Evolutionary conservation across 495 filamentous ascomycete genomes (phyloP).

Genomic region (Penicillium tannophilum): DNA sequence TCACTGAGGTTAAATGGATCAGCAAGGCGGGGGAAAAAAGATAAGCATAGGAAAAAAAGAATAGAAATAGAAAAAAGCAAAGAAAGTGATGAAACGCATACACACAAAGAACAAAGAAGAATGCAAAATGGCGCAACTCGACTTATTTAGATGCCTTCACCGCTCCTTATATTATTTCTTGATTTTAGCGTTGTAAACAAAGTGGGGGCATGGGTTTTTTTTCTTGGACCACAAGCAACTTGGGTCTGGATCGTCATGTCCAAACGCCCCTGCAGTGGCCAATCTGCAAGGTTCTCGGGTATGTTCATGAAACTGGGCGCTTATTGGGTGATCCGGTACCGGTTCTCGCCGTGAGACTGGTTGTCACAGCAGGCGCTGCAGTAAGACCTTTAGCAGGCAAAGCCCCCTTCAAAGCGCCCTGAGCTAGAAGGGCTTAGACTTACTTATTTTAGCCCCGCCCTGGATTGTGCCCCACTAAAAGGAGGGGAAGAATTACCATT

Average conservation of each 20-base stretch:
- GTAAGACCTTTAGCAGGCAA: not conserved
- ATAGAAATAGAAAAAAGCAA: not conserved
- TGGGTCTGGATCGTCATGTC: not conserved
- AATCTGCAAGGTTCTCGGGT: not conserved
- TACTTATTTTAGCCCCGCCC: not conserved
- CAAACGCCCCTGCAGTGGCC: not conserved
- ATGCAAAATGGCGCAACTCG: not conserved
- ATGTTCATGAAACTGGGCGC: not conserved
- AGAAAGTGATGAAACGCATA: not conserved
- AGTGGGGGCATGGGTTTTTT: constrained; percentile 2
- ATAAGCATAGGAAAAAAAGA: not conserved
- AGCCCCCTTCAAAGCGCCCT: not conserved
- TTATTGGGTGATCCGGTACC: not conserved
- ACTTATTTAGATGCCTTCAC: not conserved
- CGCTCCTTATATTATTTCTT: constrained; percentile 1
- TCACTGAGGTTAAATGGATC: not conserved
- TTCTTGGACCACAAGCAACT: not conserved
- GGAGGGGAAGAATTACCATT: not conserved
- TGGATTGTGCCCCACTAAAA: not conserved
- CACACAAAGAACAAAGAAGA: not conserved
- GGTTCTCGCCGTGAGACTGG: not conserved
- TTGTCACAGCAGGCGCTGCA: not conserved
- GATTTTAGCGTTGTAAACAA: not conserved
- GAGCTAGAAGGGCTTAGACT: not conserved
- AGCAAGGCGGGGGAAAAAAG: not conserved